phyloP scores from a whole-genome alignment of 768 basidiomycete species.

The Lactarius sanguifluus region DNA sequence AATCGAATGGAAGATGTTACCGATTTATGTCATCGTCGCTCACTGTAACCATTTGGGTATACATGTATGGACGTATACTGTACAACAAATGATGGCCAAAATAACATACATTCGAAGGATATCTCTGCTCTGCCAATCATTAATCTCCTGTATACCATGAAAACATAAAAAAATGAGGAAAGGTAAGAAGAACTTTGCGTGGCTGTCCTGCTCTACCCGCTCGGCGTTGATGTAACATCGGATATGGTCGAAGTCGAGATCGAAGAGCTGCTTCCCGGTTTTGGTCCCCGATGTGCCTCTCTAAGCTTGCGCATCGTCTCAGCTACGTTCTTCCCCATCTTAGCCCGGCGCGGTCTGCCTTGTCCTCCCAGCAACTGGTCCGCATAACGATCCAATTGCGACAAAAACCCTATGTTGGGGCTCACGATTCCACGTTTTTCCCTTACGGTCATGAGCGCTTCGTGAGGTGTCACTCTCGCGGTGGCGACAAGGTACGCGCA shows the following conservation, averaged over 20 bases:
- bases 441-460: slow-evolving; percentile 34
- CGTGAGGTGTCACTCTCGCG: slow-evolving; percentile 32
- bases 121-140: not conserved
- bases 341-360: not conserved
- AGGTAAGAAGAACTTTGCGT: not conserved
- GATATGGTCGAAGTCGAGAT: not conserved
- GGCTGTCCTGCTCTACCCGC: not conserved
- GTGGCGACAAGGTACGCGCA: slow-evolving; percentile 58
- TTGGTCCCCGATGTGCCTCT: not conserved
- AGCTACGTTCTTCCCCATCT: slow-evolving; percentile 8
- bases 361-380: not conserved
- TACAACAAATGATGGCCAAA: not conserved
- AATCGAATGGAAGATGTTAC: not conserved
- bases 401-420: slow-evolving; percentile 38
- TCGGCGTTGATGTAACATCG: not conserved
- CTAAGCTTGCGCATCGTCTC: slow-evolving; percentile 17
- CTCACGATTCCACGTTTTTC: slow-evolving; percentile 32
- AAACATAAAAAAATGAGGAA: not conserved
- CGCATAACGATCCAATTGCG: slow-evolving; percentile 32
- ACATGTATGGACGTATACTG: too few species aligned
- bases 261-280: not conserved
- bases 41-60: not conserved
- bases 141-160: not conserved
- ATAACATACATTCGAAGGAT: not conserved
- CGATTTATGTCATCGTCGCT: not conserved